Evolutionary conservation across 306 rosid species (phyloP).

Genomic region (Lathyrus oleraceus): DNA sequence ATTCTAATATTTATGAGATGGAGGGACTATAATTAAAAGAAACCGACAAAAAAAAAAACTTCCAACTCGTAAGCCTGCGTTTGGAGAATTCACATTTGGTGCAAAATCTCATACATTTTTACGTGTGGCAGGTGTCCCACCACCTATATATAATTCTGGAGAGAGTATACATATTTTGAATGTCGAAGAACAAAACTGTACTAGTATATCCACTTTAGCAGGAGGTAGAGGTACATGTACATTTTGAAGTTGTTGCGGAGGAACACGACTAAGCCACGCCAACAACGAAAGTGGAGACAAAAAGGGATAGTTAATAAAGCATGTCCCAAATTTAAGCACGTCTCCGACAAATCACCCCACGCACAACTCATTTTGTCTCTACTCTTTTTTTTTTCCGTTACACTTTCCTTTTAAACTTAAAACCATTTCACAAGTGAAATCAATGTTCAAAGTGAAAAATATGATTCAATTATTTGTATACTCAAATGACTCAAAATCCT

Average conservation of each 20-base stretch:
- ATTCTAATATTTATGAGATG: no score
- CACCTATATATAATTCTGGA: background rate
- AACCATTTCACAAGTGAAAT: conserved; percentile 7
- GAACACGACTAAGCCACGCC: conserved; percentile 24
- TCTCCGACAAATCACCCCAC: conserved; percentile 52
- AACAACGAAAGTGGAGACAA: conserved; percentile 28
- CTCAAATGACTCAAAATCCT: no score
- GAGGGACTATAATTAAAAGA: no score
- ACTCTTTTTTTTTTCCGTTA: conserved; percentile 9
- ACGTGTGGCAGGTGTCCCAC: no score
- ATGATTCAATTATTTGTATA: no score
- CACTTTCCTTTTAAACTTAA: conserved; percentile 40
- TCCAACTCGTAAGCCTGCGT: no score
- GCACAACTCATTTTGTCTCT: conserved; percentile 49
- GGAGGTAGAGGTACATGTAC: background rate
- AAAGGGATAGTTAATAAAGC: conserved; percentile 33
- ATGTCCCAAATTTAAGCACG: conserved; percentile 40
- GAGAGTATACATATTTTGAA: background rate
- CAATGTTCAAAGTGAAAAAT: background rate
- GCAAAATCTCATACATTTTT: no score
- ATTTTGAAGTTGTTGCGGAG: background rate
- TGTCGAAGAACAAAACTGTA: no score
- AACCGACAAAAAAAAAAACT: no score
- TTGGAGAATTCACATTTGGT: no score
- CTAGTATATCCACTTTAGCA: no score